A percentile compares a stretch with the other conserved stretches of the same genome.
These are phyloP conservation scores for Candida tunisiensis DNA, from an alignment of 1,139 yeast genomes.

Conservation along the genomic window DNA sequence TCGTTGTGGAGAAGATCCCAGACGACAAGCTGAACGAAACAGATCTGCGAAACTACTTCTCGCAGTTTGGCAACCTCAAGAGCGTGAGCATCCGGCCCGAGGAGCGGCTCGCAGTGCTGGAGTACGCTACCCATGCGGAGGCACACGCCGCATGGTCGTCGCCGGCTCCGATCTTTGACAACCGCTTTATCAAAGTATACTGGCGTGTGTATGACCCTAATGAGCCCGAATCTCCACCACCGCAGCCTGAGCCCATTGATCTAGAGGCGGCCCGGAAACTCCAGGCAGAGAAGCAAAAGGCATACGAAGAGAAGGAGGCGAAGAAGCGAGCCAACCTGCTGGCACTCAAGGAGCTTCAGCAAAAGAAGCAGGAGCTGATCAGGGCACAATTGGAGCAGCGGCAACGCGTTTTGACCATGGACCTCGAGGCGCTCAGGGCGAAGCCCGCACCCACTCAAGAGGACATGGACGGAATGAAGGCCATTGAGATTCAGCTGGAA, in stretches of 20 bases:
- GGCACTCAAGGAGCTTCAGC: conserved; percentile 18
- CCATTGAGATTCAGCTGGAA: conserved; percentile 18
- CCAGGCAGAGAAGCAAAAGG: conserved; percentile 25
- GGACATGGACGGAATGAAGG: conserved; percentile 16
- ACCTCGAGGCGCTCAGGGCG: conserved; percentile 8
- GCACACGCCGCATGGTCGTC: conserved; percentile 28
- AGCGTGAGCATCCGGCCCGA: conserved; percentile 15
- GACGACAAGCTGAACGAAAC: conserved; percentile 22
- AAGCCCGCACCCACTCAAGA: conserved; percentile 11
- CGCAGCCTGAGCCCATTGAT: conserved; percentile 14
- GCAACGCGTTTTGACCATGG: conserved; percentile 9
- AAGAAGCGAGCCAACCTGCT: conserved; percentile 19
- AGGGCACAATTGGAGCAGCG: conserved; percentile 18
- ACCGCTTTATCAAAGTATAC: conserved; percentile 30
- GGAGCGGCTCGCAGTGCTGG: conserved; percentile 21
- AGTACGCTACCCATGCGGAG: conserved; percentile 20
- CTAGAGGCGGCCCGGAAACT: conserved; percentile 20
- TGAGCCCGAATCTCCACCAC: no score
- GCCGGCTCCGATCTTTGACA: conserved; percentile 30
- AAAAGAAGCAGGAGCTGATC: conserved; percentile 20
- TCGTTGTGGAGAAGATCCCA: conserved; percentile 28
- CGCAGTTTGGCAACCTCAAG: conserved; percentile 23
- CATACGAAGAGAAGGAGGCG: conserved; percentile 23
- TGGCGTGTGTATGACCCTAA: conserved; percentile 18
- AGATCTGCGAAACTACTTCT: conserved; percentile 20